Base-by-base conservation (phyloP, 2,329 filamentous ascomycete genomes). In the Penicillium polonicum region DNA sequence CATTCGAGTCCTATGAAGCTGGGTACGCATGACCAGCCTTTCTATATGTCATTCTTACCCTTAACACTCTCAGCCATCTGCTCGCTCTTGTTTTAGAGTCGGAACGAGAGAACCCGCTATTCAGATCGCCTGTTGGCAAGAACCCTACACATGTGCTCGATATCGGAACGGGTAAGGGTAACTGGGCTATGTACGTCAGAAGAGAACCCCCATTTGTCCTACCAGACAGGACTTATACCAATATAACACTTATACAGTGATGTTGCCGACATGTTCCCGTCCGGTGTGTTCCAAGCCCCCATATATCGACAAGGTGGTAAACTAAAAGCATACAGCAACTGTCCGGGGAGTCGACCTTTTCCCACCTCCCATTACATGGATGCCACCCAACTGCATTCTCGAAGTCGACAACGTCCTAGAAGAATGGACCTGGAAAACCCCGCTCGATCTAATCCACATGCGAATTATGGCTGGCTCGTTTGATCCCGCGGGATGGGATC, bases 1-100 rank as follows among this genome's bases (percentile, higher is more conserved):
- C 60, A 54, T 64, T 64, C 13, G 62, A 64, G 35, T 48, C 62
- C 6, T 64, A 64, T 43, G 62, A 64, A 53, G 60, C 58, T 29
- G 62, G 58, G 62, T 64, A 57, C 19, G 23, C 33, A 13, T 10
- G 17, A 33, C 13, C 21, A 4, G 6, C 12, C 48, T 23, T 23
- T n/a, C 45, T 29, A 31, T 21, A 13, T 25, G 0, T 10, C 5
- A 36, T 9, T 7, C 1, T 36, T 9, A 27, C 12, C 13, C 27
- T 33, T 31, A 29, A 51, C 27, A 13, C 21, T 21, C 10, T 6
- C 27, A 64, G 62, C 13, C 62, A 64, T 27, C n/a, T 64, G 10
- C 43, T 62, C 4, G 51, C 58, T 5, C 44, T 64, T 12, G 44
- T 62, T 8, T 36, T 62, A 23, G 62, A 64, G 1, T 59, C 58